phyloP scores from a whole-genome alignment of 2,329 filamentous ascomycete species.

The Blumeria graminis region DNA sequence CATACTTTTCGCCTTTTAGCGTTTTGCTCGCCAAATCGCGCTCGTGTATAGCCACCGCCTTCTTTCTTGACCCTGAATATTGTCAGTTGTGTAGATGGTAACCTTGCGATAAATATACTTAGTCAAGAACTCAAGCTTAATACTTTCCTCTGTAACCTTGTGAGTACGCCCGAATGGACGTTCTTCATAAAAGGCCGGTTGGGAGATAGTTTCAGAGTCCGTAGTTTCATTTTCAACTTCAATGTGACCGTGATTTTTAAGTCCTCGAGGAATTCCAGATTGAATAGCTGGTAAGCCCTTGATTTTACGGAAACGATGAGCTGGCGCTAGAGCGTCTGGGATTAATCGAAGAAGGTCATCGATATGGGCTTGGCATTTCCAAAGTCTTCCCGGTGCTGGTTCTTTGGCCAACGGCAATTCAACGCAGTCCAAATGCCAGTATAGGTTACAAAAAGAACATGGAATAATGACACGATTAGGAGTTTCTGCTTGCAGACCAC shows the following conservation, averaged over 20 bases:
- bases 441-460: constrained; percentile 59
- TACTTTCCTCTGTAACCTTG: constrained; percentile 35
- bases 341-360: constrained; percentile 46
- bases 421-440: constrained; percentile 85
- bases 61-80: not conserved
- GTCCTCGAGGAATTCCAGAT: constrained; percentile 34
- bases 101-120: constrained; percentile 21
- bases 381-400: constrained; percentile 46
- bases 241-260: constrained; percentile 46
- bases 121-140: constrained; percentile 49
- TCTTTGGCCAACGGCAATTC: constrained; percentile 52
- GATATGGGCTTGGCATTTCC: constrained; percentile 73
- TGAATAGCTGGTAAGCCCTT: constrained; percentile 28
- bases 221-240: constrained; percentile 39
- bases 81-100: not conserved
- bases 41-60: not conserved
- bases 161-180: constrained; percentile 39
- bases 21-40: not conserved
- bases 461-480: constrained; percentile 49
- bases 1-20: not conserved
- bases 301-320: constrained; percentile 36
- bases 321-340: constrained; percentile 29
- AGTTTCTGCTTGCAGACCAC: constrained; percentile 37
- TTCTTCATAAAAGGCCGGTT: constrained; percentile 29
- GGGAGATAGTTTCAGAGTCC: constrained; percentile 20